Percentiles rank a stretch among this genome's conserved stretches.
These are phyloP conservation scores for Xylariaceae sp. DNA, from an alignment of 2,329 filamentous ascomycete genomes.

Conservation along the genomic window DNA sequence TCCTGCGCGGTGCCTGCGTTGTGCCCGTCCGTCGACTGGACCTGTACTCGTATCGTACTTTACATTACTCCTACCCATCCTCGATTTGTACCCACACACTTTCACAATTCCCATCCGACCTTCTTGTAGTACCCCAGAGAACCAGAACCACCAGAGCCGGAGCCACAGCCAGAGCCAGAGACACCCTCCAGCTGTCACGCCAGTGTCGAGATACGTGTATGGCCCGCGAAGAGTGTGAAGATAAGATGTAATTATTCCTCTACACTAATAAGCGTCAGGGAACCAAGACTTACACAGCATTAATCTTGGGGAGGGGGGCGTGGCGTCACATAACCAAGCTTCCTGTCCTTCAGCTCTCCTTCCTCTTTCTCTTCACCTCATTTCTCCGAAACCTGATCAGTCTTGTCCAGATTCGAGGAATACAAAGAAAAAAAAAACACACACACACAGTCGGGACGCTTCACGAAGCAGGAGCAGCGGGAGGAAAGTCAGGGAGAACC, in stretches of 20 bases:
- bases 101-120: not conserved
- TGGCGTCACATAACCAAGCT: slow-evolving; percentile 31
- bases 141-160: too few species aligned
- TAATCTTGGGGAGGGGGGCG: slow-evolving; percentile 15
- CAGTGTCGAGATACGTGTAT: slow-evolving; percentile 3
- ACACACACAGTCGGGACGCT: too few species aligned
- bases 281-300: slow-evolving; percentile 15
- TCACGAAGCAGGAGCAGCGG: not conserved
- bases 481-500: not conserved
- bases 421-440: not conserved
- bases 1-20: too few species aligned
- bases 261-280: not conserved
- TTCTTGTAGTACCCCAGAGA: not conserved
- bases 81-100: not conserved
- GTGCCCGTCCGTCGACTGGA: too few species aligned
- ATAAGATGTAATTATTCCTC: not conserved
- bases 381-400: slow-evolving; percentile 4
- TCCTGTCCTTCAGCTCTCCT: slow-evolving; percentile 18
- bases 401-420: not conserved
- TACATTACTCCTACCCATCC: not conserved
- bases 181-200: not conserved
- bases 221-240: not conserved
- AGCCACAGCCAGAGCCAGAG: not conserved
- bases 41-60: not conserved
- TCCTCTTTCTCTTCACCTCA: slow-evolving; percentile 4